Base-by-base conservation (phyloP, 139 green algal genomes). In the Chlorella vulgaris region DNA sequence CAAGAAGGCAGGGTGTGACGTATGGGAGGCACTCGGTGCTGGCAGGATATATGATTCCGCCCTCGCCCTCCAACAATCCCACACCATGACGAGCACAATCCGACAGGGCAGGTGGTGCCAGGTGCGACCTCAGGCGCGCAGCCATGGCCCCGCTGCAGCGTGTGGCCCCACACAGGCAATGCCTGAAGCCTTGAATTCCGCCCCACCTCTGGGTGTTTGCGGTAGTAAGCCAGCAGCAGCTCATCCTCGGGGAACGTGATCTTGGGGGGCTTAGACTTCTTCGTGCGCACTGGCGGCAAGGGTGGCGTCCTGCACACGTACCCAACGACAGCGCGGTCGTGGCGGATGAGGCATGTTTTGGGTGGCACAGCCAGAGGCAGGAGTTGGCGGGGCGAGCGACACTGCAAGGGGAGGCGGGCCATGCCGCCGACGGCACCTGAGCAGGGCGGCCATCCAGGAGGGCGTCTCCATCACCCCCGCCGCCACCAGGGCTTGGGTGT, bases 221-320 rank as follows among this genome's bases (percentile, higher is more conserved):
- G 35, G 65, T 89, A 89, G 74, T 85, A 89, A 0, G 53, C 38
- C 29, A 69, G 43, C 15, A 89, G 26, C 28, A 89, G 58, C 33
- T 75, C 31, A 35, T 89, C 85, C 43, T 89, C 85, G 2, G 83
- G 82, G 33, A 76, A 89, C 3, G n/a, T 29, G 33, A 89, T 76
- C 15, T 7, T 31, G 0, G 75, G 40, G 13, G 84, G 84, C 51
- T 77, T 78, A 10, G 68, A n/a, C 0, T 42, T 31, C 73, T 83
- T 84, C 8, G 15, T 24, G 47, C 47, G 33, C 24, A 13, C 39
- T 4, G 5, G 55, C 19, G 74, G 74, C 39, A 60, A 62, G 21
- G 84, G 84, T 29, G 73, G 82, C 61, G 70, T 78, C 28, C 81
- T 84, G 80, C 70, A 87, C 31, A 39, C 13, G 31, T 28, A 15